Evolutionary conservation across 805 yeast species (phyloP), one percentile per base, ranked within the genome.

Genomic region (Saccharomycopsis schoenii): DNA sequence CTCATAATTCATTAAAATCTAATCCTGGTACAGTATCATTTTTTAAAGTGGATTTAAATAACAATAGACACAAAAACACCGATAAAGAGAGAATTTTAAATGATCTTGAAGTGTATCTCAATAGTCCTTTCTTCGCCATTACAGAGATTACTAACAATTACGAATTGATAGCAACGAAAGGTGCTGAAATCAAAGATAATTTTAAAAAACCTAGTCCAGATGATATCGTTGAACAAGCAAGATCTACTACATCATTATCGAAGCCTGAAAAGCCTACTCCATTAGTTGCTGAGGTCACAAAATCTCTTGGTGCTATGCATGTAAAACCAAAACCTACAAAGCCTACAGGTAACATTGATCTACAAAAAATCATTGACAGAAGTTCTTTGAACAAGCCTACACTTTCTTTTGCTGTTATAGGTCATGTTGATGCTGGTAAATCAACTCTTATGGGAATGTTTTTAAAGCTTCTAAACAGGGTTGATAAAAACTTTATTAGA

Each of bases 391-490:
- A 65, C 59, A 84, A 83, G 66, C 87, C 88, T 1, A 80, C 76
- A 60, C 73, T 84, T 57, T 81, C 87, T n/a, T 86, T 86, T 67
- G 91, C 88, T 40, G 90, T 88, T 3, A 86, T 88, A 66, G 94
- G 96, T 11, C 96, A 88, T 70, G 93, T 88, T 6, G 96, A 88
- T 71, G 89, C 93, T 0, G 96, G 96, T 15, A 88, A 88, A 68
- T 85, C 91, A 1, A 88, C 96, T 0, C 75, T 88, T 58, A 82
- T 88, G 81, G 96, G 96, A 6, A 72, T 94, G 56, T 70, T 88
- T 43, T 70, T 88, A 50, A 83, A 81, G 62, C 93, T 88, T 67
- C 71, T 81, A 34, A 86, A 87, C 8, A 83, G 83, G 1, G 83
- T 88, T 4, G 87, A 85, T 67, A 79, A 83, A 42, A 82, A 83